phyloP scores from a whole-genome alignment of 2,329 filamentous ascomycete genomes.

The Colletotrichum tofieldiae region DNA sequence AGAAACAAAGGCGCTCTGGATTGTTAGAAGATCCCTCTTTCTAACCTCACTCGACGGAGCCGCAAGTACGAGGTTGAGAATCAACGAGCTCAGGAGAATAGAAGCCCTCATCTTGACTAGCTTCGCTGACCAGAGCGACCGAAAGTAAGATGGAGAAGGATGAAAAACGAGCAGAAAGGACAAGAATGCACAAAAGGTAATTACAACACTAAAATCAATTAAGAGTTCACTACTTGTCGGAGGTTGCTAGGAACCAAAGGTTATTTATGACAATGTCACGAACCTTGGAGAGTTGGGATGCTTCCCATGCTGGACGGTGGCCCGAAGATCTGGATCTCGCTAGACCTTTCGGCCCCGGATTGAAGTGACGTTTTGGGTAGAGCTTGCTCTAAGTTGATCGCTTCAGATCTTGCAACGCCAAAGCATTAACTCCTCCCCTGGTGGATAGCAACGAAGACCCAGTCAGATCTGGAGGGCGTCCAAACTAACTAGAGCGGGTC shows the following conservation, averaged over 20 bases:
- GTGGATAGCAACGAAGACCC: background rate
- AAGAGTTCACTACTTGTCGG: background rate
- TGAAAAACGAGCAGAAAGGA: background rate
- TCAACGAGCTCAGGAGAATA: constrained; percentile 3
- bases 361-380: constrained; percentile 7
- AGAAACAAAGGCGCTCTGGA: constrained; percentile 16
- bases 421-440: too few relatives aligned
- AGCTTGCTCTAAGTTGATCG: constrained; percentile 9
- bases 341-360: background rate
- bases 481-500: background rate
- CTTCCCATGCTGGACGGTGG: background rate
- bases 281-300: background rate
- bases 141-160: background rate
- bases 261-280: background rate
- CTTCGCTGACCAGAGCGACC: constrained; percentile 9
- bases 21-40: constrained; percentile 4
- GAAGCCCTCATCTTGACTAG: constrained; percentile 13
- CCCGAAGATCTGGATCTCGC: background rate
- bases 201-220: background rate
- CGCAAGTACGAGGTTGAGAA: constrained; percentile 5
- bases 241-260: background rate
- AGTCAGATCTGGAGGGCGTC: background rate
- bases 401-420: constrained; percentile 10
- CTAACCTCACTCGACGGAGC: background rate
- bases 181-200: background rate